Conservation (phyloP, 352 stramenopile species). For the Pythium coloratum region DNA sequence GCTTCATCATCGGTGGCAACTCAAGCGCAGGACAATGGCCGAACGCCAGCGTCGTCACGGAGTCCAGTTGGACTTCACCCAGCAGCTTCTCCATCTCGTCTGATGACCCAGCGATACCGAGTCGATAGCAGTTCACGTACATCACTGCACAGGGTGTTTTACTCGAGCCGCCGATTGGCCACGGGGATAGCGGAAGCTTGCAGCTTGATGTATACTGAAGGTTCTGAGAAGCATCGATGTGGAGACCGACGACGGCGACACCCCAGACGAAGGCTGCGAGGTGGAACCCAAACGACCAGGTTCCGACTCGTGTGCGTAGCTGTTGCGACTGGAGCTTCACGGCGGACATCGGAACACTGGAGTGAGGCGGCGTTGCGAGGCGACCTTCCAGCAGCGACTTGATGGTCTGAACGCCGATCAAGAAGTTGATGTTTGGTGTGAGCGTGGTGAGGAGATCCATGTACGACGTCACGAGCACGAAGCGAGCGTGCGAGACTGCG, state of each 20-base stretch:
- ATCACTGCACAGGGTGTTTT: neutral
- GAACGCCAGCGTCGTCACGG: slow-evolving; percentile 2
- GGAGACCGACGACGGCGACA: neutral
- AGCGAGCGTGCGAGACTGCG: neutral
- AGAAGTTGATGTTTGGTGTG: slow-evolving; percentile 11
- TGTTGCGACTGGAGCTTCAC: neutral
- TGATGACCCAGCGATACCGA: neutral
- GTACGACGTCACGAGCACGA: slow-evolving; percentile 16
- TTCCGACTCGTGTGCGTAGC: neutral
- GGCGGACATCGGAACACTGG: neutral
- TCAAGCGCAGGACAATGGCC: neutral
- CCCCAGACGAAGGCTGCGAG: neutral
- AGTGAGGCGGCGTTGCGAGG: neutral
- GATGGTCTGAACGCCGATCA: neutral
- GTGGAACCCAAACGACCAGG: neutral
- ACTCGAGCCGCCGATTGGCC: neutral
- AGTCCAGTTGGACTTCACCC: neutral
- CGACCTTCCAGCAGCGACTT: neutral
- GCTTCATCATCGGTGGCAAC: neutral
- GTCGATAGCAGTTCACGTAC: neutral
- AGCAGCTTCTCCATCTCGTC: neutral
- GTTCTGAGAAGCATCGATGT: neutral
- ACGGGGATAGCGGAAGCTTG: neutral
- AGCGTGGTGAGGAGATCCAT: slow-evolving; percentile 12
- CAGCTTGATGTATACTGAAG: neutral